Percentiles rank a stretch among this genome's conserved stretches.
These are phyloP conservation scores for Aureobasidium pullulans DNA, from an alignment of 2,329 filamentous ascomycete genomes.

Conservation along the genomic window DNA sequence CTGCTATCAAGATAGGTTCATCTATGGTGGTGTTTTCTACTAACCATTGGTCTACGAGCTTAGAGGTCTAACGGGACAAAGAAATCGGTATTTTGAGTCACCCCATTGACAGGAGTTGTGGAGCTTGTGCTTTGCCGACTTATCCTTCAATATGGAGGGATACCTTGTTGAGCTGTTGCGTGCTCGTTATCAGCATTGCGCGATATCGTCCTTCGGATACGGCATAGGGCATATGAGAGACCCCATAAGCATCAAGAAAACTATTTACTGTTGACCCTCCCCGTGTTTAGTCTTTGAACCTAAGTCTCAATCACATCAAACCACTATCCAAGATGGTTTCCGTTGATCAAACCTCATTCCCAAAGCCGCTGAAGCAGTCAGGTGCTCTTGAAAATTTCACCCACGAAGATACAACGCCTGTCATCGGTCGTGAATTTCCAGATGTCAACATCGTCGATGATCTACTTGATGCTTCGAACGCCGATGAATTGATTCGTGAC, in stretches of 20 bases:
- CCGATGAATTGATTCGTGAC: conserved; percentile 19
- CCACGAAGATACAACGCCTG: conserved; percentile 19
- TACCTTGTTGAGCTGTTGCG: neutral
- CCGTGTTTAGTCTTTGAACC: neutral
- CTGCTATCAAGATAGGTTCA: too few species aligned
- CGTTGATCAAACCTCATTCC: neutral
- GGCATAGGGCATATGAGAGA: neutral
- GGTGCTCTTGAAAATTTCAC: conserved; percentile 19
- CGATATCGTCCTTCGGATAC: neutral
- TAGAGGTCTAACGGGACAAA: too few species aligned
- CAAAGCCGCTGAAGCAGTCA: neutral
- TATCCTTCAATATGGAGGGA: neutral
- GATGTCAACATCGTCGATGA: conserved; percentile 18
- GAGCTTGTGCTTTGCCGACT: neutral
- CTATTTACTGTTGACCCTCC: neutral
- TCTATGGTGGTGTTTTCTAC: too few species aligned
- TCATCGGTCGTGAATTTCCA: conserved; percentile 20
- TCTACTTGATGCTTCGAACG: conserved; percentile 17
- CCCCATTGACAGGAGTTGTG: neutral
- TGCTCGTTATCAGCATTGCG: conserved; percentile 6
- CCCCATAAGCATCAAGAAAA: too few species aligned
- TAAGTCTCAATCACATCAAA: neutral
- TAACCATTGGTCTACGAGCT: too few species aligned
- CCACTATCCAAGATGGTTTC: neutral
- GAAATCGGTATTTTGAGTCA: neutral